Conservation (phyloP, 2,329 filamentous ascomycete genomes). For the Blastomyces gilchristii region DNA sequence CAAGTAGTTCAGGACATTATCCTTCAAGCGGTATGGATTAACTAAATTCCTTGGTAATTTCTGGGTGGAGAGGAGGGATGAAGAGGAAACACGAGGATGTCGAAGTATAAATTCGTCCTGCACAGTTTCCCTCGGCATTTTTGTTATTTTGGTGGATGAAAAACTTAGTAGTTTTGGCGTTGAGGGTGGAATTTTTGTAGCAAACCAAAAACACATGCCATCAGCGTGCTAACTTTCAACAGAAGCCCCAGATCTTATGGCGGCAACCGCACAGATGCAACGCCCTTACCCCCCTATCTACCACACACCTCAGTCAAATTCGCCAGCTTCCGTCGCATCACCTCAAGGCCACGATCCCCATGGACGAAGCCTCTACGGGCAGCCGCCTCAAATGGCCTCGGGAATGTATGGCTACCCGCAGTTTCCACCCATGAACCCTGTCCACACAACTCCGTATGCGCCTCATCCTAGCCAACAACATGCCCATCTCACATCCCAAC, state of each 20-base stretch:
- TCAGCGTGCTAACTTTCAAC: slow-evolving; percentile 29
- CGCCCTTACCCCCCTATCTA: slow-evolving; percentile 82
- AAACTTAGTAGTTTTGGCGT: neutral
- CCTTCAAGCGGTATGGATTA: slow-evolving; percentile 65
- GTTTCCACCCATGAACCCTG: slow-evolving; percentile 43
- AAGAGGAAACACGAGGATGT: neutral
- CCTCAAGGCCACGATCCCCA: slow-evolving; percentile 83
- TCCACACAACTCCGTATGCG: slow-evolving; percentile 48
- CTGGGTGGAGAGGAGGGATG: neutral
- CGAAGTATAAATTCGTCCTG: neutral
- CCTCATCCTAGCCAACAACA: slow-evolving; percentile 47
- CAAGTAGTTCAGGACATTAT: slow-evolving; percentile 72
- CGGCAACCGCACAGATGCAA: slow-evolving; percentile 54
- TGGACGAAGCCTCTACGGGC: slow-evolving; percentile 68
- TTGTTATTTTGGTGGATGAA: neutral
- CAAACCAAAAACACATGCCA: slow-evolving; percentile 11
- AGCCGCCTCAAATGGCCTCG: slow-evolving; percentile 69
- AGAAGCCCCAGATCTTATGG: slow-evolving; percentile 65
- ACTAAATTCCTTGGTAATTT: slow-evolving; percentile 38
- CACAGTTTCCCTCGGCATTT: neutral
- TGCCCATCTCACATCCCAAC: slow-evolving; percentile 45
- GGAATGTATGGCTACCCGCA: slow-evolving; percentile 69
- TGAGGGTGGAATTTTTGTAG: neutral
- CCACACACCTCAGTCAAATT: slow-evolving; percentile 90
- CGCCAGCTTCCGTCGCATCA: slow-evolving; percentile 84